Evolutionary conservation across 176 grass and related monocot species (phyloP).

Genomic region (Musa beccarii): DNA sequence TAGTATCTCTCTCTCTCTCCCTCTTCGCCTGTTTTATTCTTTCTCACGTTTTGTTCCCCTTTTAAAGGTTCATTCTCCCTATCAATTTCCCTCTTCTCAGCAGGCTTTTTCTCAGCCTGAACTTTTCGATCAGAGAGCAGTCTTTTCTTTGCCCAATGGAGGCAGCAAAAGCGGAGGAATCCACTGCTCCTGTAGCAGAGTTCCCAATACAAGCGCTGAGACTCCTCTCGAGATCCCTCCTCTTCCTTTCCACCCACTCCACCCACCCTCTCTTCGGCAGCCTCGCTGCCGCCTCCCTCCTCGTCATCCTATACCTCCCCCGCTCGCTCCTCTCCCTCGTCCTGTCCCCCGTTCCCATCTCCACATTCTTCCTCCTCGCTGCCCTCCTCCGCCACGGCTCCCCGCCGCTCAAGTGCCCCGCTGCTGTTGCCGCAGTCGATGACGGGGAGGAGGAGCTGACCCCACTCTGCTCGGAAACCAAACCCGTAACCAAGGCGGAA

Average conservation of each 20-base stretch:
- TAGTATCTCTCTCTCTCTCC: not conserved
- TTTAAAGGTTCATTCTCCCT: too few species aligned
- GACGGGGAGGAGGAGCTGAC: not conserved
- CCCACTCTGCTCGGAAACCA: not conserved
- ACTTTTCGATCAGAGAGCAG: not conserved
- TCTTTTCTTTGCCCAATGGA: constrained; percentile 22
- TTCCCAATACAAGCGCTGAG: not conserved
- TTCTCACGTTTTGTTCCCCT: not conserved
- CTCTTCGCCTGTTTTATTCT: not conserved
- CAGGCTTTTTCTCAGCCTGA: not conserved
- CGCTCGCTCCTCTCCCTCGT: constrained; percentile 43
- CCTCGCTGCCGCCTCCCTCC: constrained; percentile 31
- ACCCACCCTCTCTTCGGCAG: constrained; percentile 42
- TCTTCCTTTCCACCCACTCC: constrained; percentile 7
- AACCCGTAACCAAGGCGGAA: constrained; percentile 2
- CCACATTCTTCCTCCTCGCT: constrained; percentile 43
- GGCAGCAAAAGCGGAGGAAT: not conserved
- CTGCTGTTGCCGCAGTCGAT: not conserved
- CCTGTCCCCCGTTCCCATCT: constrained; percentile 50
- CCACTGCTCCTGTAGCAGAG: not conserved
- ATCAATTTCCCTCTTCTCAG: not conserved
- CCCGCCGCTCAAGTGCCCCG: not conserved
- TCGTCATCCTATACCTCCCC: constrained; percentile 62
- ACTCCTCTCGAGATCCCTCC: constrained; percentile 1
- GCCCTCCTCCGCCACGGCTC: constrained; percentile 49